Base-by-base conservation (phyloP, 2,329 filamentous ascomycete genomes). In the Albophoma yamanashiensis region DNA sequence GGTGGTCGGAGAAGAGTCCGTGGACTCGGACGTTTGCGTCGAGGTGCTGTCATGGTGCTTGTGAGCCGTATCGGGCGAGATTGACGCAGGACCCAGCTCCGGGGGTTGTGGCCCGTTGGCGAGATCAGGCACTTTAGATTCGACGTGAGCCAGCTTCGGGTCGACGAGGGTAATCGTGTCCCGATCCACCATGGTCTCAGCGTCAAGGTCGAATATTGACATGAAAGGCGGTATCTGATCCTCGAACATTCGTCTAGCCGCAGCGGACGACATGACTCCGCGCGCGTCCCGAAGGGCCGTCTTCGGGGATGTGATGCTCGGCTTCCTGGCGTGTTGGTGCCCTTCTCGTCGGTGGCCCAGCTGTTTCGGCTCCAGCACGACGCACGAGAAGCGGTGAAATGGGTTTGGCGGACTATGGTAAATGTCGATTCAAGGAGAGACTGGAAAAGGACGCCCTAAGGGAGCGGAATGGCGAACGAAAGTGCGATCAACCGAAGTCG, bases 1-100 rank as follows among this genome's bases (percentile, higher is more conserved):
- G 4, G 92, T 97, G 9, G 93, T 97, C 1, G 94, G 94, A 11
- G 93, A 97, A 27, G 93, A 96, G 69, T 96, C 92, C 50, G 90
- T 90, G 1, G 94, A 97, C 64, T 90, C 91, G 20, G 89, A 90
- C 59, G 82, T 82, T 64, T 89, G 87, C 3, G 89, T 91, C 9
- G 88, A 92, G n/a, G 85, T 88, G 75, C 88, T 91, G 70, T 90
- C 84, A 70, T 86, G 82, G 71, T 90, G 88, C 69, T 87, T 85
- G 74, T 91, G 89, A 64, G 78, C 78, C 62, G 77, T 70, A 66
- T 82, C 79, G 4, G 76, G 68, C 39, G 76, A 69, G 58, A 82
- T 67, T 58, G 75, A 69, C 60, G 72, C 70, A 55, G 78, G 70
- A 59, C 73, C 70, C 59, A 79, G 70, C 43, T 68, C 68, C 50